Conservation (phyloP, 495 filamentous ascomycete genomes). For the Aspergillus bertholletiae region DNA sequence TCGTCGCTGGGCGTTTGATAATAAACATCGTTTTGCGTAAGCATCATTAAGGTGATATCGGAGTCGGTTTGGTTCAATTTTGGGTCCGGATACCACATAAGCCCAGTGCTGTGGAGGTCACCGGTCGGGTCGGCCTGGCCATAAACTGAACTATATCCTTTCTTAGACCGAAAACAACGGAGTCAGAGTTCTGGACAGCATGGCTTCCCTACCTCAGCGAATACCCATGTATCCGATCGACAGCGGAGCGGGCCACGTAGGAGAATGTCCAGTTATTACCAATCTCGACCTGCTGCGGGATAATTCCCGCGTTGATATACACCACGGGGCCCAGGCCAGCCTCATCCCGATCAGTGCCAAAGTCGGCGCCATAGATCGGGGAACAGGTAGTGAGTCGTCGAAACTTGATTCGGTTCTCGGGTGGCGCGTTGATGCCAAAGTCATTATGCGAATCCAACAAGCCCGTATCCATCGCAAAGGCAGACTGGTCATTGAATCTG, state of each 20-base stretch:
- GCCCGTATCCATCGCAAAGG: slow-evolving; percentile 12
- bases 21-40: slow-evolving; percentile 18
- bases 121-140: background rate
- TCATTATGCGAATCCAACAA: slow-evolving; percentile 8
- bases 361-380: background rate
- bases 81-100: background rate
- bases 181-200: background rate
- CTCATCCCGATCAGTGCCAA: background rate
- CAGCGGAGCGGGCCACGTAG: background rate
- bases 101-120: background rate
- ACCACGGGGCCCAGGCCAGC: background rate
- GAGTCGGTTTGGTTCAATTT: slow-evolving; percentile 25
- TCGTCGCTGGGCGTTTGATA: slow-evolving; percentile 21
- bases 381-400: slow-evolving; percentile 7
- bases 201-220: background rate
- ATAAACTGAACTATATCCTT: background rate
- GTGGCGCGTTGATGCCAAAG: slow-evolving; percentile 13
- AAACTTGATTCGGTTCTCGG: slow-evolving; percentile 4
- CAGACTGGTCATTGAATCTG: background rate
- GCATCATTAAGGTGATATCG: slow-evolving; percentile 29
- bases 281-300: background rate
- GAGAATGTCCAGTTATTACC: background rate
- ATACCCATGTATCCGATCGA: background rate
- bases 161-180: background rate
- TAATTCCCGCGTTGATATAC: background rate